Conservation (phyloP, 2,329 filamentous ascomycete genomes). For the Escovopsis sp. region DNA sequence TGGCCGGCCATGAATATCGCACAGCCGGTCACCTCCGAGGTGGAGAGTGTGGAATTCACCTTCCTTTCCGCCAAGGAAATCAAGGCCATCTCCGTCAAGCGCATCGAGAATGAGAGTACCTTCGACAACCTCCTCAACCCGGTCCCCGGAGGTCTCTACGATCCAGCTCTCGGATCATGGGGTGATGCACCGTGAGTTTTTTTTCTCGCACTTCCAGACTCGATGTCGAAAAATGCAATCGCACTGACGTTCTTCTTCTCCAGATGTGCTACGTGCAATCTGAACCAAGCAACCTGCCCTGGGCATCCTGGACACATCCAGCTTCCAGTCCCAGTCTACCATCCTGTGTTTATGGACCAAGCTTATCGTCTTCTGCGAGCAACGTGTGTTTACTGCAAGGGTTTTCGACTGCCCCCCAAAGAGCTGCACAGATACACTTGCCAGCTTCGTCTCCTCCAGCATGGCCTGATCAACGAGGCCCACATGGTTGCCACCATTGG, state of each 20-base stretch:
- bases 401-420: constrained; percentile 63
- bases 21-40: constrained; percentile 69
- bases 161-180: constrained; percentile 81
- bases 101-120: constrained; percentile 85
- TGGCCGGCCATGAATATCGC: constrained; percentile 48
- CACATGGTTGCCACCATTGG: constrained; percentile 39
- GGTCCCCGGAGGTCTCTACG: constrained; percentile 81
- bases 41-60: constrained; percentile 79
- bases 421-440: constrained; percentile 68
- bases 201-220: constrained; percentile 2
- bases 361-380: constrained; percentile 70
- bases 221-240: not conserved
- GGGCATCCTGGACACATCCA: constrained; percentile 94
- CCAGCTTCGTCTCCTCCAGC: constrained; percentile 72
- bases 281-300: constrained; percentile 68
- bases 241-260: constrained; percentile 1
- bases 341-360: constrained; percentile 94
- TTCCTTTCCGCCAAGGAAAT: constrained; percentile 76
- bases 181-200: constrained; percentile 57
- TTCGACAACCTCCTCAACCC: constrained; percentile 87
- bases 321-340: constrained; percentile 83
- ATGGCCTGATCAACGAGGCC: constrained; percentile 63
- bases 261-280: constrained; percentile 85
- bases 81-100: constrained; percentile 77
- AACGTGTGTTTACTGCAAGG: constrained; percentile 83